Evolutionary conservation across 2,329 filamentous ascomycete species (phyloP).

Genomic region (Xylaria sp.): DNA sequence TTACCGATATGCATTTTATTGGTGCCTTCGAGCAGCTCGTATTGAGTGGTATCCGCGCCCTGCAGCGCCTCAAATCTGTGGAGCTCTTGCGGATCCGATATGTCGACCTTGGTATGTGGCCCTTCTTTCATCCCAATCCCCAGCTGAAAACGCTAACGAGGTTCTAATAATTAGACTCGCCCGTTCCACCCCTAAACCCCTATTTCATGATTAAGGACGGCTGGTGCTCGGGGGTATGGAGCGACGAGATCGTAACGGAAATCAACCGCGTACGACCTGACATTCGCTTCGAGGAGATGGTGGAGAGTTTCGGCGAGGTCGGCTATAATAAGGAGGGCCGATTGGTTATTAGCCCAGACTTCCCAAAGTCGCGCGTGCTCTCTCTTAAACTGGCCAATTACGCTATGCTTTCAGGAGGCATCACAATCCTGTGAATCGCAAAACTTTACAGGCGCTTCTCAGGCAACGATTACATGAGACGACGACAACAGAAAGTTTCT

Average conservation of each 20-base stretch:
- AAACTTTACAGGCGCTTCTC: background rate
- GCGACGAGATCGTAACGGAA: conserved; percentile 64
- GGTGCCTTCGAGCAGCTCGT: conserved; percentile 71
- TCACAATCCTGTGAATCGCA: conserved; percentile 38
- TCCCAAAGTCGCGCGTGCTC: conserved; percentile 53
- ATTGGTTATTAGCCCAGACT: conserved; percentile 59
- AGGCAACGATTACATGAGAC: background rate
- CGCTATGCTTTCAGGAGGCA: conserved; percentile 49
- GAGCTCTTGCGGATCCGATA: conserved; percentile 72
- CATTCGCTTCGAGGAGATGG: conserved; percentile 62
- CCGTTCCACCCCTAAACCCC: conserved; percentile 70
- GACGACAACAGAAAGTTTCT: background rate
- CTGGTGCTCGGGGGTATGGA: conserved; percentile 72
- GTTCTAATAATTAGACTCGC: conserved; percentile 62
- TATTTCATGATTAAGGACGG: conserved; percentile 68
- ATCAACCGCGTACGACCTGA: conserved; percentile 62
- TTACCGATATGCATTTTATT: conserved; percentile 74
- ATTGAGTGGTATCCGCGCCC: conserved; percentile 61
- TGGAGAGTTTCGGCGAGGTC: conserved; percentile 65
- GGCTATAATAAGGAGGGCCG: conserved; percentile 62
- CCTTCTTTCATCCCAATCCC: background rate
- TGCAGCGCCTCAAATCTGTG: conserved; percentile 62
- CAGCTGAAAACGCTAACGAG: conserved; percentile 14
- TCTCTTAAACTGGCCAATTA: conserved; percentile 63
- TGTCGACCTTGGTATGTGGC: conserved; percentile 65